A percentile compares a stretch with the other conserved stretches of the same genome.
phyloP scores from a whole-genome alignment of 345 rosid genomes.

The Gossypium anomalum region DNA sequence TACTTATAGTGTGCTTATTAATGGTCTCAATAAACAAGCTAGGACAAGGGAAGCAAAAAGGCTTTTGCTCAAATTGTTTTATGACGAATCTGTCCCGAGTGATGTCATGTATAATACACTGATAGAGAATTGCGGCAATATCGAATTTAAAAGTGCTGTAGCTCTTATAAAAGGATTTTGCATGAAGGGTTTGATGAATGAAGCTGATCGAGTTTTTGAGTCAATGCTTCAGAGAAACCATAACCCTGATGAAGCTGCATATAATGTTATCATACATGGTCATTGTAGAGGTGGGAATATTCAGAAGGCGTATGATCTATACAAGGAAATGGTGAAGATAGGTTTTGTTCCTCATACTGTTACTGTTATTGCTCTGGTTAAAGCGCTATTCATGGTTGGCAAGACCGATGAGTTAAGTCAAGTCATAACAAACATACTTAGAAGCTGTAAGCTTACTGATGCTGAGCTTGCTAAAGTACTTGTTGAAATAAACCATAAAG shows the following conservation, averaged over 20 bases:
- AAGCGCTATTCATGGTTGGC: slow-evolving; percentile 49
- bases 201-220: slow-evolving; percentile 70
- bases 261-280: slow-evolving; percentile 78
- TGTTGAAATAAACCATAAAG: slow-evolving; percentile 71
- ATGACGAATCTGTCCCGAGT: slow-evolving; percentile 65
- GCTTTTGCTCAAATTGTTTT: slow-evolving; percentile 74
- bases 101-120: slow-evolving; percentile 61
- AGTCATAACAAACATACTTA: slow-evolving; percentile 44
- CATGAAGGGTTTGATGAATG: slow-evolving; percentile 82
- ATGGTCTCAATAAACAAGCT: slow-evolving; percentile 81
- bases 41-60: slow-evolving; percentile 78
- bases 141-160: slow-evolving; percentile 54
- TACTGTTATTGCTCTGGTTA: slow-evolving; percentile 61
- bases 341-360: slow-evolving; percentile 68
- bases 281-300: slow-evolving; percentile 60
- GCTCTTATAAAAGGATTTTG: slow-evolving; percentile 87
- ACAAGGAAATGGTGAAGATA: slow-evolving; percentile 54
- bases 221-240: slow-evolving; percentile 62
- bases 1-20: slow-evolving; percentile 80
- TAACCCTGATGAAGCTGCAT: slow-evolving; percentile 61
- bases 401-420: slow-evolving; percentile 49
- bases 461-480: slow-evolving; percentile 63
- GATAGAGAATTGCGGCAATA: slow-evolving; percentile 59
- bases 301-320: slow-evolving; percentile 55
- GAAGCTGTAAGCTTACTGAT: slow-evolving; percentile 75